Base-by-base conservation (phyloP, 805 yeast species). In the Sugiyamaella floridensis region DNA sequence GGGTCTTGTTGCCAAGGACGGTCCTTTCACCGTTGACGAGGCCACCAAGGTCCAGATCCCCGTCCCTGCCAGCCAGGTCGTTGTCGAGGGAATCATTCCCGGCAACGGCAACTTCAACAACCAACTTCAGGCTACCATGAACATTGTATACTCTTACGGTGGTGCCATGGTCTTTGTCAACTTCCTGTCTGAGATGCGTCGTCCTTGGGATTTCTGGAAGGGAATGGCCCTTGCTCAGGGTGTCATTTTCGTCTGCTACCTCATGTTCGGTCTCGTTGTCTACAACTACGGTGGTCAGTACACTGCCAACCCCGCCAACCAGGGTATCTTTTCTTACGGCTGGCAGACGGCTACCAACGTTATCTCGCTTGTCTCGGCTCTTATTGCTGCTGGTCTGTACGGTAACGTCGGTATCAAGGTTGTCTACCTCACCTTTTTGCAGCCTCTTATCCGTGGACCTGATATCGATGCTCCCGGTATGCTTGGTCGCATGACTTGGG, bases 161-260 rank as follows among this genome's bases (percentile, higher is more conserved):
- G 80, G 80, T 56, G 76, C 79, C n/a, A 69, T 76, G 55, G 71
- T 75, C 48, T 76, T 75, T 63, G 69, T 74, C 15, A 78, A 76
- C 58, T 69, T 76, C 48, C 66, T 76, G 65, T 73, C 79, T 10
- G 80, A 76, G 60, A 71, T 76, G 77, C 67, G 63, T 52, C 67
- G 74, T 47, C 80, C 80, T 8, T 64, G 64, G 68, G 79, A 76
- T 52, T 76, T 76, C 64, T 68, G 76, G 72, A 73, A 75, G 61
- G 78, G 78, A 45, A 70, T 75, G 72, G 54, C 69, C 16, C 56
- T 65, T 43, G 77, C 78, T 19, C 76, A 76, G 58, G 16, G 59
- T 6, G 62, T 75, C 43, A 75, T 76, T 52, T 64, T 73, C 56
- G 57, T 61, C 29, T 65, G 66, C 20, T 76, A 76, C 59, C 62